Conservation (phyloP, 306 rosid genomes). For the Macrotyloma uniflorum region DNA sequence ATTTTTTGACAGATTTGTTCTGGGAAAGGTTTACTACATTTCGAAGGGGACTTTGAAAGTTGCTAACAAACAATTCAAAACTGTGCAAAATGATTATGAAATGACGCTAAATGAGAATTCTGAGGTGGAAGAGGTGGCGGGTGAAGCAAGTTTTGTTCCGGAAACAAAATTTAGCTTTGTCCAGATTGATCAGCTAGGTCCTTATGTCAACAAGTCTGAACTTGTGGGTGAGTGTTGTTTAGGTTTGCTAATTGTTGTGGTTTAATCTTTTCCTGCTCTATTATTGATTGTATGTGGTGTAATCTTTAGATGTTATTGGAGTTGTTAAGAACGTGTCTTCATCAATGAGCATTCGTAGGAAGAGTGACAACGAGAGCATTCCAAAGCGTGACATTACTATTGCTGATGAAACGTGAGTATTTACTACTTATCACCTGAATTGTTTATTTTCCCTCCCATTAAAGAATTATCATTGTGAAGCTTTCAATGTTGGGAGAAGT, state of each 20-base stretch:
- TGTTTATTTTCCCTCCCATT: background rate
- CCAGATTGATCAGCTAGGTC: slow-evolving; percentile 83
- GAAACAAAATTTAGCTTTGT: slow-evolving; percentile 78
- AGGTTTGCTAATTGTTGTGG: background rate
- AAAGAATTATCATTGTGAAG: background rate
- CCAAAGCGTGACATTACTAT: slow-evolving; percentile 94
- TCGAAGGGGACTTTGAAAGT: slow-evolving; percentile 81
- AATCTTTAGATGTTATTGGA: slow-evolving; percentile 78
- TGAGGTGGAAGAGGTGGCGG: slow-evolving; percentile 83
- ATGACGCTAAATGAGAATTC: slow-evolving; percentile 88
- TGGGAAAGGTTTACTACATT: slow-evolving; percentile 89
- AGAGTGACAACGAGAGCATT: slow-evolving; percentile 72
- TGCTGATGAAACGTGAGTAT: slow-evolving; percentile 84
- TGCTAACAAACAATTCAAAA: slow-evolving; percentile 90
- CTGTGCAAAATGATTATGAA: slow-evolving; percentile 91
- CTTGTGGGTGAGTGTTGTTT: slow-evolving; percentile 74
- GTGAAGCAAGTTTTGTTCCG: slow-evolving; percentile 76
- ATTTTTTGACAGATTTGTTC: slow-evolving; percentile 73
- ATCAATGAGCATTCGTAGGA: slow-evolving; percentile 85
- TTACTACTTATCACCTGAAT: background rate
- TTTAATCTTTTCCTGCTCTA: too few species aligned
- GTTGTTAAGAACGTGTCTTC: slow-evolving; percentile 87
- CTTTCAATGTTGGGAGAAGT: background rate
- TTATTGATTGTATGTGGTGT: background rate
- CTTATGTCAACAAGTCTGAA: slow-evolving; percentile 66